Conservation (phyloP, 371 early-diverging fungal genomes). For the Dipsacomyces acuminosporus region DNA sequence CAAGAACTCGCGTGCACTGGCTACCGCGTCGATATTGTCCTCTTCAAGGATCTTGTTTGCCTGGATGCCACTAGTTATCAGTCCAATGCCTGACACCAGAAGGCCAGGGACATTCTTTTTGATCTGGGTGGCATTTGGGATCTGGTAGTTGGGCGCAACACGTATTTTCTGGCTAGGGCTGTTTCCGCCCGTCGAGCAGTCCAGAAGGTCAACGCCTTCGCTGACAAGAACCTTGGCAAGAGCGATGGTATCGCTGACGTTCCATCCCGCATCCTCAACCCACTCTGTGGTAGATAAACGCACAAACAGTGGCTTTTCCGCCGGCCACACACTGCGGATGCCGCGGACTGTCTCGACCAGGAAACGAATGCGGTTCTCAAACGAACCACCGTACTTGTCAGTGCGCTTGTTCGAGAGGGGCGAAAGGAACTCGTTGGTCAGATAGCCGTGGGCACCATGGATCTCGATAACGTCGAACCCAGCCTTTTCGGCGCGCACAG, state of each 20-base stretch:
- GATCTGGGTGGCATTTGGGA: conserved; percentile 61
- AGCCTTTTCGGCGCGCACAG: conserved; percentile 64
- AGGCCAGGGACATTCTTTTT: conserved; percentile 55
- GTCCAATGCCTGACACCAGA: conserved; percentile 67
- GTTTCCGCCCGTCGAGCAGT: conserved; percentile 69
- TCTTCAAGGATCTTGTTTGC: conserved; percentile 64
- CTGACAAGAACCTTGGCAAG: conserved; percentile 54
- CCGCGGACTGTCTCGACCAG: conserved; percentile 57
- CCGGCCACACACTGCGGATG: conserved; percentile 68
- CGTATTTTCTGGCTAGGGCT: conserved; percentile 52
- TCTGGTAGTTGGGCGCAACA: conserved; percentile 61
- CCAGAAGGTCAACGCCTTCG: conserved; percentile 71
- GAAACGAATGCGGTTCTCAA: conserved; percentile 73
- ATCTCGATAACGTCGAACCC: conserved; percentile 86
- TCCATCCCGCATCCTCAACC: conserved; percentile 58
- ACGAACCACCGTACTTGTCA: conserved; percentile 74
- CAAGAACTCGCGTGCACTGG: conserved; percentile 71
- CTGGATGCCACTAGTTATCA: conserved; percentile 59
- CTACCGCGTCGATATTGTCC: conserved; percentile 68
- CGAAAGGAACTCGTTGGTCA: conserved; percentile 72
- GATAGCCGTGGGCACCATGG: conserved; percentile 78
- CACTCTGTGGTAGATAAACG: conserved; percentile 73
- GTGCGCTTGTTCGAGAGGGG: conserved; percentile 77
- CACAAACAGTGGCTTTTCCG: conserved; percentile 72
- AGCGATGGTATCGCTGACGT: conserved; percentile 58